A percentile compares a stretch with the other conserved stretches of the same genome.
phyloP scores from a whole-genome alignment of 441 rosid genomes.

The Flueggea neowawraea region DNA sequence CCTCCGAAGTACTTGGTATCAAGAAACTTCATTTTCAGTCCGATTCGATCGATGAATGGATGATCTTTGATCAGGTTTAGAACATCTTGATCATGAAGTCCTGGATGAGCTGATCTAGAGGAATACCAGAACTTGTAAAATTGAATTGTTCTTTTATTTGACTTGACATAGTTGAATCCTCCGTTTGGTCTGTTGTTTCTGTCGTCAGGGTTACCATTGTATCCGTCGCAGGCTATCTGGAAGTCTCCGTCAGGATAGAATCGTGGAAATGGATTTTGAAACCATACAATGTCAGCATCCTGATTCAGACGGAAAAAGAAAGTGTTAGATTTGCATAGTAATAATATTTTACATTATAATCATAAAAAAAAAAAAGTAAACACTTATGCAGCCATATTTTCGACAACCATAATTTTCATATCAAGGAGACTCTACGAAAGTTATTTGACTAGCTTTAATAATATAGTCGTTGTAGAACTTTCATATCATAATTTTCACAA shows the following conservation, averaged over 20 bases:
- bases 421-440: too few species aligned
- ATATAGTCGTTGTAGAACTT: too few species aligned
- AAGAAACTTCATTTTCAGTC: slow-evolving; percentile 59
- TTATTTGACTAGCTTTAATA: too few species aligned
- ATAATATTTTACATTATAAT: too few species aligned
- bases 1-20: slow-evolving; percentile 83
- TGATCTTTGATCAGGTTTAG: slow-evolving; percentile 59
- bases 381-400: too few species aligned
- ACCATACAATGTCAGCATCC: slow-evolving; percentile 97
- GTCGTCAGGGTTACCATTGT: slow-evolving; percentile 45
- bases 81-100: slow-evolving; percentile 72
- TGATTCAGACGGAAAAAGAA: slow-evolving; percentile 10
- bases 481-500: too few species aligned
- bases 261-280: slow-evolving; percentile 74
- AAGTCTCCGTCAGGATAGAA: slow-evolving; percentile 61
- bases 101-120: slow-evolving; percentile 46
- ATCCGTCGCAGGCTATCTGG: slow-evolving; percentile 79
- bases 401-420: too few species aligned
- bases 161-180: slow-evolving; percentile 73
- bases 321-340: neutral
- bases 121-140: slow-evolving; percentile 85
- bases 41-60: slow-evolving; percentile 37
- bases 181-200: slow-evolving; percentile 63
- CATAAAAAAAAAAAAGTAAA: too few species aligned
- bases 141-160: slow-evolving; percentile 53